phyloP scores from a whole-genome alignment of 1,284 basidiomycete species.

The Sanghuangporus baumii region DNA sequence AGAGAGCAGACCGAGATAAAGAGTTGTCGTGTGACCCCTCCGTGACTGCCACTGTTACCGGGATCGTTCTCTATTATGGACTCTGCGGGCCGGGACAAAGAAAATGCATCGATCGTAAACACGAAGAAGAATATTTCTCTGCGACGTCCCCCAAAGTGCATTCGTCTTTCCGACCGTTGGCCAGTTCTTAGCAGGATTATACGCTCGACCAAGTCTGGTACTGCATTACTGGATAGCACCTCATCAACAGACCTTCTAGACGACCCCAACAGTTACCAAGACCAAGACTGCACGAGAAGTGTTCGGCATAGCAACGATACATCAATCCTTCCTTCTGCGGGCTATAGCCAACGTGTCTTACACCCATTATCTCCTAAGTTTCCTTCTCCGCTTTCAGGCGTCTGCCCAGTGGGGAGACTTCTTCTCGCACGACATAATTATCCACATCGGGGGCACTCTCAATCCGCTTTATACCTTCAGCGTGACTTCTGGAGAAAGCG shows the following conservation, averaged over 20 bases:
- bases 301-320: not conserved
- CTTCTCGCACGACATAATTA: constrained; percentile 10
- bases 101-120: not conserved
- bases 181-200: constrained; percentile 16
- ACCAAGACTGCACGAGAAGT: not conserved
- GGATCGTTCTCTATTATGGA: not conserved
- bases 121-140: not conserved
- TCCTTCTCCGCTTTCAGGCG: constrained; percentile 15
- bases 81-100: not conserved
- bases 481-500: constrained; percentile 14
- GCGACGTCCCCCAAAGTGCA: constrained; percentile 3
- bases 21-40: not conserved
- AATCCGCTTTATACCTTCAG: constrained; percentile 7
- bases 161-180: constrained; percentile 15
- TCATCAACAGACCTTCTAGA: not conserved
- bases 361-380: constrained; percentile 13
- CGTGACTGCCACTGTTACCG: not conserved
- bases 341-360: not conserved
- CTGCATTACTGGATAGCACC: not conserved
- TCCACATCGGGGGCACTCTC: constrained; percentile 13
- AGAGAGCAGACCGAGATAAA: not conserved
- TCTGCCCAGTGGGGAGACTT: not conserved
- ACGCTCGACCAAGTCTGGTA: not conserved
- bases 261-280: not conserved
- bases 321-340: not conserved